Percentiles rank a stretch among this genome's conserved stretches.
phyloP scores from a whole-genome alignment of 2,329 filamentous ascomycete genomes.

The Talaromyces funiculosus region DNA sequence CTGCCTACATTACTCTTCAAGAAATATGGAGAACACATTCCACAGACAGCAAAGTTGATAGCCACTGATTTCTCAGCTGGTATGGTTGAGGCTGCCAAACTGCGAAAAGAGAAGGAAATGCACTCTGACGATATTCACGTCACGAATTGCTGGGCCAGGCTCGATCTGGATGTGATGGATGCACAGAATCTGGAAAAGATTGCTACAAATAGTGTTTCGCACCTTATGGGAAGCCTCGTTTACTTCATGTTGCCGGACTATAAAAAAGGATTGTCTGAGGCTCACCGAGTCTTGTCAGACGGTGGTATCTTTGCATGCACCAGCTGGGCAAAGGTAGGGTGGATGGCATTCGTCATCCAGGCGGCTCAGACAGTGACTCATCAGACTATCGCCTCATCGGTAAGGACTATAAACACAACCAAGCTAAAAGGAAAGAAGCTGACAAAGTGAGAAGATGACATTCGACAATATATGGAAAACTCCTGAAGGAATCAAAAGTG shows the following conservation, averaged over 20 bases:
- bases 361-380: neutral
- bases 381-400: neutral
- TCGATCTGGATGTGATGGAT: slow-evolving; percentile 6
- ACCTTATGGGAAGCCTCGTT: slow-evolving; percentile 6
- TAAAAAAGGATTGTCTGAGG: slow-evolving; percentile 6
- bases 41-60: neutral
- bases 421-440: neutral
- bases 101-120: neutral
- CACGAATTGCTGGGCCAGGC: neutral
- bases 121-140: neutral
- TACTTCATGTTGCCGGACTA: slow-evolving; percentile 12
- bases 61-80: slow-evolving; percentile 8
- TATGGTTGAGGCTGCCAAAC: slow-evolving; percentile 7
- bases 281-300: slow-evolving; percentile 4
- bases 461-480: neutral
- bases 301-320: slow-evolving; percentile 12
- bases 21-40: neutral
- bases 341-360: neutral
- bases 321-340: slow-evolving; percentile 3
- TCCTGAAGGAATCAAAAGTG: neutral
- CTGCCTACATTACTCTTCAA: slow-evolving; percentile 6
- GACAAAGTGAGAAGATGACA: neutral
- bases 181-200: slow-evolving; percentile 5
- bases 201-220: slow-evolving; percentile 1
- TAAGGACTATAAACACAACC: neutral